Conservation (phyloP, 305 asterid species). For the Solanum hybrid region DNA sequence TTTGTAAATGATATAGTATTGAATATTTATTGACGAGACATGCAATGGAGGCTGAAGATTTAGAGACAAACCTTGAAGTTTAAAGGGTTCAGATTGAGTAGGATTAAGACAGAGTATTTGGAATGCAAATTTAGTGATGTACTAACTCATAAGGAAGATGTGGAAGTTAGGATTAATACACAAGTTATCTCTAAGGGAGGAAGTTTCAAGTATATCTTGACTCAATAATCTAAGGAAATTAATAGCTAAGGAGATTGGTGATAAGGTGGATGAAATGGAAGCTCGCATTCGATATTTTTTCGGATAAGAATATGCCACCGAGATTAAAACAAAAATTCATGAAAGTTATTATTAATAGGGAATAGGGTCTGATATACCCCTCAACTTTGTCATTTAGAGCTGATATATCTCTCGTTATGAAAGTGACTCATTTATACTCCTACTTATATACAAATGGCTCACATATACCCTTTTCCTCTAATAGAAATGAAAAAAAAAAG, state of each 20-base stretch:
- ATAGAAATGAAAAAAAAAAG: no score
- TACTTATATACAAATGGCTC: no score
- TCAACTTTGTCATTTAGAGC: no score
- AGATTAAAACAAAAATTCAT: no score
- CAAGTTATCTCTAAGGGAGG: not conserved
- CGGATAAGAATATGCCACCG: not conserved
- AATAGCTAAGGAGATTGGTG: not conserved
- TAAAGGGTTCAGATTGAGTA: not conserved
- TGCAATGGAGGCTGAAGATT: not conserved
- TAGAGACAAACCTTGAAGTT: not conserved
- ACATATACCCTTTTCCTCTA: no score
- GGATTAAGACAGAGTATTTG: not conserved
- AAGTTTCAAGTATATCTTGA: not conserved
- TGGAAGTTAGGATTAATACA: not conserved
- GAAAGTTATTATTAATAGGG: not conserved
- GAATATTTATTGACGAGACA: not conserved
- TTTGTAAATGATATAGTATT: not conserved
- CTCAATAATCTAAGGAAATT: not conserved
- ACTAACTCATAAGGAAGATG: not conserved
- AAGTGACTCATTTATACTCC: no score
- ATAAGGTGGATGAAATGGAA: not conserved
- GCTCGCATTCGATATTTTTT: fast-evolving
- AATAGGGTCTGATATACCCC: no score
- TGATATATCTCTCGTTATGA: no score
- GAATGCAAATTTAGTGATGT: not conserved